phyloP scores from a whole-genome alignment of 441 rosid species.

The Pelargonium cotyledonis region DNA sequence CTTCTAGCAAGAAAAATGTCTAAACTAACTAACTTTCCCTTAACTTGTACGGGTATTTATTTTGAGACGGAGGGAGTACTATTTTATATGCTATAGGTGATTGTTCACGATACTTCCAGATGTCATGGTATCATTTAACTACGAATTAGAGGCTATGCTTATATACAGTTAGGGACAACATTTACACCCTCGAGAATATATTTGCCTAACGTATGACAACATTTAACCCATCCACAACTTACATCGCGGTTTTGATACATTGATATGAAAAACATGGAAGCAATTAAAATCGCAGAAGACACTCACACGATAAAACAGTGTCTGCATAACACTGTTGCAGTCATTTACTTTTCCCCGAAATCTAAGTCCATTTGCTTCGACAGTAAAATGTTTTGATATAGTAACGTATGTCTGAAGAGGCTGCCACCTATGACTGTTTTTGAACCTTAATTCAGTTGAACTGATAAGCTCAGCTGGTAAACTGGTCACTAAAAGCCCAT shows the following conservation, averaged over 20 bases:
- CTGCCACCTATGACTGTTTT: constrained; percentile 56
- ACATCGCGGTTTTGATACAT: background rate
- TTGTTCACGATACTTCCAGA: background rate
- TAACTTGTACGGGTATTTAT: no score
- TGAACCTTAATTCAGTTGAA: constrained; percentile 71
- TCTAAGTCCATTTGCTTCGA: constrained; percentile 68
- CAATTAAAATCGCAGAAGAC: background rate
- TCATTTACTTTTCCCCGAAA: constrained; percentile 60
- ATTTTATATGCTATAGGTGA: background rate
- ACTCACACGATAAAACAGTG: constrained; percentile 51
- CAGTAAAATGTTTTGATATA: constrained; percentile 60
- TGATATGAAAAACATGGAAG: background rate
- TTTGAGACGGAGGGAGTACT: no score
- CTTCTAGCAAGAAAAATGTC: no score
- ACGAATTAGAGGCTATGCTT: no score
- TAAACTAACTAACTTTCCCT: no score
- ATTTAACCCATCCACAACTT: background rate
- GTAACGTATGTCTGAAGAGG: constrained; percentile 74
- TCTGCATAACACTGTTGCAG: constrained; percentile 64
- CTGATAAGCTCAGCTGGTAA: constrained; percentile 60
- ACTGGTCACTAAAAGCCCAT: constrained; percentile 53
- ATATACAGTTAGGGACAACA: no score
- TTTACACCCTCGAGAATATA: background rate
- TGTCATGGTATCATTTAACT: background rate
- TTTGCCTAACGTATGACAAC: background rate